Conservation (phyloP, 208 protist species). For the Trypanosoma melophagium region DNA sequence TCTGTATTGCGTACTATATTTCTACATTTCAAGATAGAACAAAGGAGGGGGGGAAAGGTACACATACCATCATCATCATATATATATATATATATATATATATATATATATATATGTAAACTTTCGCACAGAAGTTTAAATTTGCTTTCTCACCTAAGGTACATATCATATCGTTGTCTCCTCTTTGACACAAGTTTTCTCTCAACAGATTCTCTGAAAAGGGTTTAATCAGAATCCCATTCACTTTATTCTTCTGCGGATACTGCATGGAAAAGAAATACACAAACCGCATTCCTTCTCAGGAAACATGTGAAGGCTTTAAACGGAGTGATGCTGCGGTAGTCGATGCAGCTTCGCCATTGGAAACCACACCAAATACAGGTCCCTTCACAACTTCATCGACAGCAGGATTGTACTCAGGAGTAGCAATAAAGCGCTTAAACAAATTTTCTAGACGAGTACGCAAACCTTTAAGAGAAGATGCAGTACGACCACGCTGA, state of each 20-base stretch:
- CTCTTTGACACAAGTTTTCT: not conserved
- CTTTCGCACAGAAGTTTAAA: no score
- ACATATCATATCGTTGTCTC: not conserved
- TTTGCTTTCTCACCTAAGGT: not conserved
- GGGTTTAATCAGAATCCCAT: no score
- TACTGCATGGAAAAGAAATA: not conserved
- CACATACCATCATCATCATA: no score
- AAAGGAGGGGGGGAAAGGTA: no score
- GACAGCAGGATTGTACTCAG: constrained; percentile 95
- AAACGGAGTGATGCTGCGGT: constrained; percentile 5
- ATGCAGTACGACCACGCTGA: constrained; percentile 83
- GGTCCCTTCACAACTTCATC: constrained; percentile 31
- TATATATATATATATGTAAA: no score
- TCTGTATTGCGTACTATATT: no score
- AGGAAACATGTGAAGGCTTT: constrained; percentile 20
- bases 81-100: no score
- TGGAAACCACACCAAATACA: constrained; percentile 13
- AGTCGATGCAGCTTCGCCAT: constrained; percentile 6
- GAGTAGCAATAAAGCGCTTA: constrained; percentile 93
- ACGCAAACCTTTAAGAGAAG: constrained; percentile 75
- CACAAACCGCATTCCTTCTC: not conserved
- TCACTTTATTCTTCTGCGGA: not conserved
- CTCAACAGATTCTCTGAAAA: not conserved
- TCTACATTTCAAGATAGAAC: no score
- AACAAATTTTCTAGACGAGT: constrained; percentile 91